Percentiles rank a stretch among this genome's conserved stretches.
phyloP scores from a whole-genome alignment of 1,284 basidiomycete genomes.

The Leccinum colubrinum region DNA sequence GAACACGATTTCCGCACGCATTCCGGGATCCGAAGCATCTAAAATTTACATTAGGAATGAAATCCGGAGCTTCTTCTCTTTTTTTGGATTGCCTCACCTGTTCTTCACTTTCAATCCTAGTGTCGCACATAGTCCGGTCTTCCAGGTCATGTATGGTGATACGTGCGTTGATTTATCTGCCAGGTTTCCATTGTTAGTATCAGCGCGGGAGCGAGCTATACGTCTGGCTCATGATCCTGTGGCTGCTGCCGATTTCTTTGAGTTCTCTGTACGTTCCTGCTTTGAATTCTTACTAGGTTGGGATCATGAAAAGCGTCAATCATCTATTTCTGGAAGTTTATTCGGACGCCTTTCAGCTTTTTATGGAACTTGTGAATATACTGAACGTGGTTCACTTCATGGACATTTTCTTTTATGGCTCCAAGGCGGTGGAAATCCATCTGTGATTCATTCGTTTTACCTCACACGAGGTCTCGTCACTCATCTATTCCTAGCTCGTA shows the following conservation, averaged over 20 bases:
- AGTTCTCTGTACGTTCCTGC: constrained; percentile 6
- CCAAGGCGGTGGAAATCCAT: constrained; percentile 1
- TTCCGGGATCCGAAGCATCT: constrained; percentile 12
- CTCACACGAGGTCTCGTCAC: not conserved
- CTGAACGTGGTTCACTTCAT: constrained; percentile 11
- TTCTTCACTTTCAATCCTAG: constrained; percentile 15
- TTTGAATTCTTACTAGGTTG: constrained; percentile 11
- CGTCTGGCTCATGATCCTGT: constrained; percentile 12
- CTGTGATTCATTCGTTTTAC: constrained; percentile 6
- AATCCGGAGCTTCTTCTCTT: constrained; percentile 8
- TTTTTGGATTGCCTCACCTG: constrained; percentile 11
- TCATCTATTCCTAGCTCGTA: constrained; percentile 58
- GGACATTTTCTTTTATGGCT: constrained; percentile 18
- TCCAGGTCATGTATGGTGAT: constrained; percentile 17
- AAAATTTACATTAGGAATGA: constrained; percentile 2
- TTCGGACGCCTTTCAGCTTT: constrained; percentile 9
- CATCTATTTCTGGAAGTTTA: not conserved
- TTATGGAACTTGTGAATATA: constrained; percentile 15
- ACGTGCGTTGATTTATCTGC: not conserved
- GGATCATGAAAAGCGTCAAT: not conserved
- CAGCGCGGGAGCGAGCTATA: not conserved
- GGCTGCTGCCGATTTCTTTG: constrained; percentile 6
- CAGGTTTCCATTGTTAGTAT: constrained; percentile 3
- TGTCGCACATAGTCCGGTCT: constrained; percentile 13
- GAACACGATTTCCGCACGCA: constrained; percentile 7